Evolutionary conservation across 345 rosid species (phyloP), one percentile per base, ranked within the genome.

Genomic region (Pugionium dolabratum): DNA sequence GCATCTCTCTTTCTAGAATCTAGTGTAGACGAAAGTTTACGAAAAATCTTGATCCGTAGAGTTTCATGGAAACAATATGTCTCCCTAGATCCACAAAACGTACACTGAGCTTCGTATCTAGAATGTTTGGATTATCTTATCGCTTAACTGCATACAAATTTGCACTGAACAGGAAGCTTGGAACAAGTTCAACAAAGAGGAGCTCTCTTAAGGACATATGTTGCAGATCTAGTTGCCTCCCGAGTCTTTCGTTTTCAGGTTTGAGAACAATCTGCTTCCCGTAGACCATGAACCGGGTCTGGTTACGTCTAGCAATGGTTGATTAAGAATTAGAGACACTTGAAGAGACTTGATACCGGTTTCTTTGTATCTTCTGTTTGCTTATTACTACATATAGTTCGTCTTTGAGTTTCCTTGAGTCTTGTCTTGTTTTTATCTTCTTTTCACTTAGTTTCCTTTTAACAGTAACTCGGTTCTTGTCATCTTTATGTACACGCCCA

Each of bases 141-240:
- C 45, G 45, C 29, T 40, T 9, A 54, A 39, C 53, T 40, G 2
- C 26, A 10, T 27, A 41, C 3, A 54, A 33, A 25, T 54, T 26
- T 62, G 48, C 27, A 42, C 34, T 47, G 31, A 39, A 68, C 74
- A 77, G 80, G 80, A 77, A 73, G 80, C 80, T 40, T 69, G 75
- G 74, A 77, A 68, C 70, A 77, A 73, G 77, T 72, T 77, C 64
- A 73, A 73, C 57, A 62, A 61, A 32, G 80, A 77, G 64, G 80
- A 77, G 54, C 80, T 72, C 45, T 77, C 67, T 30, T 68, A 62
- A 71, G 28, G 64, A 46, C 34, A 53, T 31, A 44, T 36, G 36
- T 18, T 43, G 26, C 9, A 32, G 50, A 56, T 68, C 57, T 57
- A 69, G 51, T 28, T 34, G 6, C 61, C 66, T 5, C 34, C 34